Percentiles rank a stretch among this genome's conserved stretches.
Evolutionary conservation across 768 basidiomycete genomes (phyloP).

Genomic region (Mycena kentingensis): DNA sequence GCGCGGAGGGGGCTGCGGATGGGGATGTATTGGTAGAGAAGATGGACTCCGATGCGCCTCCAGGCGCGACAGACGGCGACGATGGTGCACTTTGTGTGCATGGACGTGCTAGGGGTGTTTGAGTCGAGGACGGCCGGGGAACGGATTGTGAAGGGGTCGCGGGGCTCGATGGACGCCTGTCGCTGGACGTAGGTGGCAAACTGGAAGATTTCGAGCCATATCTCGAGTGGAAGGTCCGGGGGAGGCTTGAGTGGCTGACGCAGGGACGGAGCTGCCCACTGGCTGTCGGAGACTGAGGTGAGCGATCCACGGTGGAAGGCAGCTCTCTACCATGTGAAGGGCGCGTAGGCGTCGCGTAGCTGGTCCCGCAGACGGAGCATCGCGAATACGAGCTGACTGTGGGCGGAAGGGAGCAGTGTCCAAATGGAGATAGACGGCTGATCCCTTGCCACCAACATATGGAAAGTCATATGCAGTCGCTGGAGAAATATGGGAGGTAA

Average conservation of each 20-base stretch:
- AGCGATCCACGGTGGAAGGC: neutral
- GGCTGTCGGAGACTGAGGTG: neutral
- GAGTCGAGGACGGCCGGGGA: slow-evolving; percentile 47
- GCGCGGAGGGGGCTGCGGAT: slow-evolving; percentile 49
- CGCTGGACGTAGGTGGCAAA: slow-evolving; percentile 53
- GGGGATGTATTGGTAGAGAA: slow-evolving; percentile 49
- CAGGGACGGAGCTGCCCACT: neutral
- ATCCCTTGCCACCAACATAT: too few relatives aligned
- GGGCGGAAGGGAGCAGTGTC: neutral
- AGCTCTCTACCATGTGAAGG: neutral
- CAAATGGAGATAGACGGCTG: too few relatives aligned
- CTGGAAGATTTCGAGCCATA: slow-evolving; percentile 60
- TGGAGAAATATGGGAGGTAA: too few relatives aligned
- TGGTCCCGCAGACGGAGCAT: neutral
- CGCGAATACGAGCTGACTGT: neutral
- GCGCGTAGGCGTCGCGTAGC: neutral
- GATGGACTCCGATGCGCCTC: slow-evolving; percentile 43
- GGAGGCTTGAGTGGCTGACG: slow-evolving; percentile 23
- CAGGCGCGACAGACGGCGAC: slow-evolving; percentile 51
- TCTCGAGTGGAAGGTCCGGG: slow-evolving; percentile 47
- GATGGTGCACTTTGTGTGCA: slow-evolving; percentile 51
- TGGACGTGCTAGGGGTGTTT: slow-evolving; percentile 48
- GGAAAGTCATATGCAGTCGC: too few relatives aligned
- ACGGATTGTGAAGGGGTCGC: slow-evolving; percentile 49
- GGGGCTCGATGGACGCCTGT: slow-evolving; percentile 43